Percentiles rank a stretch among this genome's conserved stretches.
Conservation (phyloP, 2,329 filamentous ascomycete genomes). For the Colletotrichum coccodes region DNA sequence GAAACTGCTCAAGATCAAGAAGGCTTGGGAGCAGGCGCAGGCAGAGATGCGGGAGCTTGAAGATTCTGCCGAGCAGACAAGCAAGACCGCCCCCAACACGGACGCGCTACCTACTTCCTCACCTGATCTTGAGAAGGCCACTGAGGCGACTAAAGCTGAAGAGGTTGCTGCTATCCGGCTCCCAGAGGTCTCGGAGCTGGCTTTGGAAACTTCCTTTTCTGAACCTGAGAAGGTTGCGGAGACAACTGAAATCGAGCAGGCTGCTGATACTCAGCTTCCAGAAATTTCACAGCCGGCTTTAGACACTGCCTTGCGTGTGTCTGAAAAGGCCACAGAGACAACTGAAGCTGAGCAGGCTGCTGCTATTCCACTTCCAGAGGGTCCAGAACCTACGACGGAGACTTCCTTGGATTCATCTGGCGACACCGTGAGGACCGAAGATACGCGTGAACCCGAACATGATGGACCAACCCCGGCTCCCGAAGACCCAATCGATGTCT, state of each 20-base stretch:
- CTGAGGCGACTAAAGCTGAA: not conserved
- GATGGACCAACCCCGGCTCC: too few species aligned
- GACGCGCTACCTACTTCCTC: not conserved
- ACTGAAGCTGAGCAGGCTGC: not conserved
- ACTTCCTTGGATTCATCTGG: not conserved
- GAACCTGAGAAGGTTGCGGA: not conserved
- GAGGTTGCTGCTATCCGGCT: not conserved
- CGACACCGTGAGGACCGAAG: not conserved
- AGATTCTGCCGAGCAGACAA: constrained; percentile 4
- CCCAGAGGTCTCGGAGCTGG: not conserved
- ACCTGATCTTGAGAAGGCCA: not conserved
- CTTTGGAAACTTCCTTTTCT: not conserved
- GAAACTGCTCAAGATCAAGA: constrained; percentile 35
- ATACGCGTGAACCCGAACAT: not conserved
- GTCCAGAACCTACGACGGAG: not conserved
- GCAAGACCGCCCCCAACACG: not conserved
- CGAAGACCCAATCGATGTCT: not conserved
- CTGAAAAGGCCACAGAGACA: not conserved
- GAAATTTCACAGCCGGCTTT: not conserved
- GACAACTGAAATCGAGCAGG: not conserved
- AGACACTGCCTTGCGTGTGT: not conserved
- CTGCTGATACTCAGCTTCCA: not conserved
- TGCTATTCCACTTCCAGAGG: not conserved
- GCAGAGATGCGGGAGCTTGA: constrained; percentile 24
- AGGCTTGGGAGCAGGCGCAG: constrained; percentile 21